Percentiles rank a stretch among this genome's conserved stretches.
Evolutionary conservation across 805 yeast genomes (phyloP).

Genomic region (Ogataea neopini): DNA sequence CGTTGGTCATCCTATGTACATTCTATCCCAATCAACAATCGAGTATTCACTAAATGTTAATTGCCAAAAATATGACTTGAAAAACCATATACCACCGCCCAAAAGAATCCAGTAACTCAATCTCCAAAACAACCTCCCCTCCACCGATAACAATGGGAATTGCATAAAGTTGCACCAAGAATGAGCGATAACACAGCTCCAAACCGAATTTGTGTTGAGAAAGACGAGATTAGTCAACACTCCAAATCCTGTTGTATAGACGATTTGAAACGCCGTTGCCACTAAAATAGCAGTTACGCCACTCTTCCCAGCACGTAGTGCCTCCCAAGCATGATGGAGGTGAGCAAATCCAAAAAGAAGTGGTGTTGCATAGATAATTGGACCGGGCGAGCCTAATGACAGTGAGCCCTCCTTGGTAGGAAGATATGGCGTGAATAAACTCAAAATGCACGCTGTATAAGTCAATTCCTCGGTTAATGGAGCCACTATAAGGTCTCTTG

Average conservation of each 20-base stretch:
- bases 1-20: no score
- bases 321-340: slow-evolving; percentile 66
- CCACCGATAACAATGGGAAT: slow-evolving; percentile 46
- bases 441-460: slow-evolving; percentile 52
- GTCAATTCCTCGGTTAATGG: slow-evolving; percentile 80
- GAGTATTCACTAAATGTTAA: slow-evolving; percentile 13
- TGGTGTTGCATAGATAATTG: slow-evolving; percentile 49
- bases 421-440: slow-evolving; percentile 32
- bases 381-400: background rate
- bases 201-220: slow-evolving; percentile 51
- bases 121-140: slow-evolving; percentile 28
- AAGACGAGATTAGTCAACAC: slow-evolving; percentile 58
- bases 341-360: slow-evolving; percentile 76
- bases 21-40: slow-evolving; percentile 8
- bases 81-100: slow-evolving; percentile 44
- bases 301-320: slow-evolving; percentile 33
- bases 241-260: slow-evolving; percentile 73
- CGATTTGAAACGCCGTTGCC: slow-evolving; percentile 50
- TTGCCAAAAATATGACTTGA: slow-evolving; percentile 31
- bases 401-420: slow-evolving; percentile 4
- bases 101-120: slow-evolving; percentile 42
- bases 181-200: slow-evolving; percentile 62
- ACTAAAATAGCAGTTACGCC: slow-evolving; percentile 37
- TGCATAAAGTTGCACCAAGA: slow-evolving; percentile 70
- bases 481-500: slow-evolving; percentile 64